Base-by-base conservation (phyloP, 805 yeast species). In the Metschnikowia baotianmanensis region DNA sequence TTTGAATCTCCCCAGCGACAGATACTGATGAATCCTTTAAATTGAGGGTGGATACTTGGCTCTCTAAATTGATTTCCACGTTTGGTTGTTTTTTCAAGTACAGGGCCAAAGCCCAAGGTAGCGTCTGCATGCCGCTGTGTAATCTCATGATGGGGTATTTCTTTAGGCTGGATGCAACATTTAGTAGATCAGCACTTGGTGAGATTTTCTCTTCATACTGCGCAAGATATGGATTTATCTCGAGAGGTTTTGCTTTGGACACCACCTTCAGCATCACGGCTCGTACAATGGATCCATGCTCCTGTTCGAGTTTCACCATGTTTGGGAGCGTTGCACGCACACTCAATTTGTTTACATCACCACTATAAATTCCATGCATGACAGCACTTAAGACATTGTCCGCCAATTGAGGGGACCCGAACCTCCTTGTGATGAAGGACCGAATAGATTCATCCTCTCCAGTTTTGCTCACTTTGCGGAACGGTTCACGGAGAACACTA, bases 321-420 rank as follows among this genome's bases (percentile, higher is more conserved):
- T 61, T 52, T 3, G 82, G 80, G 46, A 86, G 57, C 0, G 86
- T 70, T 4, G 84, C 70, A 16, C 75, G 63, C 0, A 83, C 79
- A 65, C 96, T 85, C 35, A 91, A 61, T 41, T 76, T 67, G 5
- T 71, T 54, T 2, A 80, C 71, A 59, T 90, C 95, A 1, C 73
- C 73, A n/a, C 87, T 93, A 60, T 89, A 91, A 1, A 93, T 80
- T 0, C 99, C 99, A 55, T 89, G 88, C 58, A 84, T 69, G 4
- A 89, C 64, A 0, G 96, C 98, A 61, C 96, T 85, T 16, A 85
- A 63, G 11, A 91, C 62, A 36, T 86, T 81, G 42, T 64, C 65
- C 3, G 74, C 67, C 5, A 83, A 61, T 3, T 67, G 39, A 7
- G 69, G 67, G 8, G 49, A 55, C 3, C 90, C 90, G 57, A 89